These are phyloP conservation scores for Pichia nanzhaoensis DNA, from an alignment of 805 yeast species.

Conservation along the genomic window DNA sequence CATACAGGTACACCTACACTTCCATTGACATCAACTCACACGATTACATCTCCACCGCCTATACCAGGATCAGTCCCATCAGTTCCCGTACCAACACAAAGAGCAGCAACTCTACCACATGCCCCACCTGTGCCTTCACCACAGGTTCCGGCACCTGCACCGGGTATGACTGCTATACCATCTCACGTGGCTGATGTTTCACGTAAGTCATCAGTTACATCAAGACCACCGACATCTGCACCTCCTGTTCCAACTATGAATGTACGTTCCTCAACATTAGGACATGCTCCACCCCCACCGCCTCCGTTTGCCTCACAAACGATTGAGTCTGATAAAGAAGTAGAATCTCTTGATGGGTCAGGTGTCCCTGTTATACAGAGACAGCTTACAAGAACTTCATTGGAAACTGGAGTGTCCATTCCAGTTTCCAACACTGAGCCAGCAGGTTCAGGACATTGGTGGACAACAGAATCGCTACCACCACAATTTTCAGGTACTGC, in stretches of 20 bases:
- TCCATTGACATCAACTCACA: background rate
- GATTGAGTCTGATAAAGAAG: no score
- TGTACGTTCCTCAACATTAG: slow-evolving; percentile 4
- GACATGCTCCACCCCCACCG: slow-evolving; percentile 20
- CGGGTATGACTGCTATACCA: slow-evolving; percentile 9
- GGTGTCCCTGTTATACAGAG: background rate
- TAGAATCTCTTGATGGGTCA: background rate
- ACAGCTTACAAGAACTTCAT: slow-evolving; percentile 8
- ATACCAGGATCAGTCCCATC: slow-evolving; percentile 22
- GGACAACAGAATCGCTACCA: slow-evolving; percentile 57
- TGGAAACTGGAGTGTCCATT: slow-evolving; percentile 1
- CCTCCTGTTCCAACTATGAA: slow-evolving; percentile 5
- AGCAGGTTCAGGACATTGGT: slow-evolving; percentile 44
- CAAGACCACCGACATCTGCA: background rate
- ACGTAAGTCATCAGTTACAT: background rate
- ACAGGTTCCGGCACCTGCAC: slow-evolving; percentile 8
- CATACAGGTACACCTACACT: slow-evolving; percentile 1
- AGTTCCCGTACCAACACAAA: slow-evolving; percentile 9
- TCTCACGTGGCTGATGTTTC: slow-evolving; percentile 1
- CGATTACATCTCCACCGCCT: slow-evolving; percentile 10
- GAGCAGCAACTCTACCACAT: background rate
- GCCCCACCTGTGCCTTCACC: slow-evolving; percentile 2
- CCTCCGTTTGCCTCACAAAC: slow-evolving; percentile 7
- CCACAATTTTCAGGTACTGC: slow-evolving; percentile 40
- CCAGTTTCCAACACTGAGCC: background rate